A percentile compares a stretch with the other conserved stretches of the same genome.
Evolutionary conservation across 106 monocot genomes (phyloP).

Genomic region (Xerophyta viscosa): DNA sequence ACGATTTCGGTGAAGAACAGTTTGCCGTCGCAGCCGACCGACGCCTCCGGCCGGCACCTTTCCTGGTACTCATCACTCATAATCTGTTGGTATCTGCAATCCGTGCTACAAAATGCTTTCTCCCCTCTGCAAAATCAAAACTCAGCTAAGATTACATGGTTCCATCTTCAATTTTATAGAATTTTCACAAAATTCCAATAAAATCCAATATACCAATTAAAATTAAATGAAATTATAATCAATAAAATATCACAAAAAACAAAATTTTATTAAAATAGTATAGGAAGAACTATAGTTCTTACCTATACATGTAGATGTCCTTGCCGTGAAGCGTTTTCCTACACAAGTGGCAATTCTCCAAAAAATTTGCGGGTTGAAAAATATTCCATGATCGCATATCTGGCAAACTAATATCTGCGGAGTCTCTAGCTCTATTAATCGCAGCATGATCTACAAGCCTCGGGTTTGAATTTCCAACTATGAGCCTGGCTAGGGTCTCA

Average conservation of each 20-base stretch:
- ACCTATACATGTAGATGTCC: slow-evolving; percentile 72
- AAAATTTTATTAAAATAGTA: background rate
- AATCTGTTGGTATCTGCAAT: slow-evolving; percentile 53
- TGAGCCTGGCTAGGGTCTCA: background rate
- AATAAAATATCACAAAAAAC: background rate
- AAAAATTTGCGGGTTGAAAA: slow-evolving; percentile 29
- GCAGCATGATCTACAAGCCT: background rate
- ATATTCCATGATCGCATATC: background rate
- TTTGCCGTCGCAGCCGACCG: slow-evolving; percentile 15
- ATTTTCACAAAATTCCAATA: too few relatives aligned
- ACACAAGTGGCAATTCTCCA: slow-evolving; percentile 47
- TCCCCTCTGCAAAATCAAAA: slow-evolving; percentile 56
- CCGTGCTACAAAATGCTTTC: slow-evolving; percentile 59
- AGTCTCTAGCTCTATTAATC: background rate
- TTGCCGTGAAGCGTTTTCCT: slow-evolving; percentile 50
- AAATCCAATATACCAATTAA: background rate
- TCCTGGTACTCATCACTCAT: slow-evolving; percentile 43
- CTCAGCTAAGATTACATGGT: too few relatives aligned
- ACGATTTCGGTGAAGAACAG: slow-evolving; percentile 35
- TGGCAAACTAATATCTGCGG: slow-evolving; percentile 16
- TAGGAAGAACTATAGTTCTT: background rate
- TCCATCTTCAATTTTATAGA: too few relatives aligned
- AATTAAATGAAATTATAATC: background rate
- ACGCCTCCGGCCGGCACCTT: slow-evolving; percentile 17
- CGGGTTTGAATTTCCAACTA: background rate